These are phyloP conservation scores for Trichophyton benhamiae DNA, from an alignment of 2,329 filamentous ascomycete species.

Conservation along the genomic window DNA sequence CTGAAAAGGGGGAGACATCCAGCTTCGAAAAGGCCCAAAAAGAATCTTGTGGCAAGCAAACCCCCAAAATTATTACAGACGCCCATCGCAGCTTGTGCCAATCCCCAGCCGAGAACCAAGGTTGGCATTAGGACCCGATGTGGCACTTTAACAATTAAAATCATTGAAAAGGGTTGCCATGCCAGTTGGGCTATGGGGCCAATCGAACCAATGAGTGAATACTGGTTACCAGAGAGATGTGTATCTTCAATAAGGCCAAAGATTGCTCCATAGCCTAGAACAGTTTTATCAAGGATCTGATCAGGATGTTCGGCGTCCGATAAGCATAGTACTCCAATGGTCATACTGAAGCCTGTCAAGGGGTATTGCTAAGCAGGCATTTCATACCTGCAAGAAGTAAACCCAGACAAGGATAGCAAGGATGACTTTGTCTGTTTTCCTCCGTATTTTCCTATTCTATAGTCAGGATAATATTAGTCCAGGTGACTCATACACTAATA, in stretches of 20 bases:
- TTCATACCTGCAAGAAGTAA: constrained; percentile 30
- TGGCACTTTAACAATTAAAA: constrained; percentile 49
- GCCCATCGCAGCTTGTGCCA: constrained; percentile 38
- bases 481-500: background rate
- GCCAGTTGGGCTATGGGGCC: constrained; percentile 47
- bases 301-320: background rate
- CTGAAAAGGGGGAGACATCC: constrained; percentile 37
- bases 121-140: constrained; percentile 47
- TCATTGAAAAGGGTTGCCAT: constrained; percentile 49
- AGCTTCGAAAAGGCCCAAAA: constrained; percentile 42
- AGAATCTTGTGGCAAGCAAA: constrained; percentile 40
- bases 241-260: constrained; percentile 43
- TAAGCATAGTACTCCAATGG: background rate
- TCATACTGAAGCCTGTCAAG: background rate
- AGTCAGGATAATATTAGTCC: background rate
- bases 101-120: constrained; percentile 38
- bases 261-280: constrained; percentile 46
- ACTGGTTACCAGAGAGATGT: constrained; percentile 41
- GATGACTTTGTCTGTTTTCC: constrained; percentile 50
- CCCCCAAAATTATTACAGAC: constrained; percentile 36
- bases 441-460: constrained; percentile 44
- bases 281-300: constrained; percentile 45
- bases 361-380: background rate
- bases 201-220: constrained; percentile 47
- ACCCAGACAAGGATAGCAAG: constrained; percentile 38